Percentiles rank a stretch among this genome's conserved stretches.
Conservation (phyloP, 768 basidiomycete species). For the Sporobolomyces roseus region DNA sequence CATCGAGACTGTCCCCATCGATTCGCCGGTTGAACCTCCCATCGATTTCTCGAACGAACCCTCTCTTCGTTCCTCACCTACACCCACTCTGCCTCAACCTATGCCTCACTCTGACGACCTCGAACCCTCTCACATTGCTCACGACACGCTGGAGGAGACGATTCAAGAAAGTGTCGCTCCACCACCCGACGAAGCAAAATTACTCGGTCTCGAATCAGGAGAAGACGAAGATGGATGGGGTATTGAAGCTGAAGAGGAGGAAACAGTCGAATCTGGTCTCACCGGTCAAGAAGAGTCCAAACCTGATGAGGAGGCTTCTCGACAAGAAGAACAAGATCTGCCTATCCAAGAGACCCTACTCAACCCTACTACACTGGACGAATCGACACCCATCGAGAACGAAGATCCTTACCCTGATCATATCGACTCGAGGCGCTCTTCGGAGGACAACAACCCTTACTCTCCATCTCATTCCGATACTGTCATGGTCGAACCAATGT, state of each 20-base stretch:
- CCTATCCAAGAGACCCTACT: neutral
- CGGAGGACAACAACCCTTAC: neutral
- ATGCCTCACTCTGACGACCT: constrained; percentile 7
- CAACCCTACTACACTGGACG: too few species aligned
- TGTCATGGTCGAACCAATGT: constrained; percentile 15
- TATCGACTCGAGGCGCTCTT: neutral
- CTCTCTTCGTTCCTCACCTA: neutral
- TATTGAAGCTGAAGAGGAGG: constrained; percentile 43
- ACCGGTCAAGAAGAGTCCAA: constrained; percentile 1
- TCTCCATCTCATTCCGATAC: constrained; percentile 38
- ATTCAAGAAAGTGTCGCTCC: neutral
- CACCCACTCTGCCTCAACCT: constrained; percentile 5
- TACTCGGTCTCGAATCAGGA: constrained; percentile 13
- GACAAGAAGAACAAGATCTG: constrained; percentile 4
- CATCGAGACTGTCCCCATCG: too few species aligned
- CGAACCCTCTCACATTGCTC: neutral
- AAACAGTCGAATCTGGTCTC: constrained; percentile 11
- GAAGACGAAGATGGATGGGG: constrained; percentile 48
- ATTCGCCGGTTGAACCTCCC: too few species aligned
- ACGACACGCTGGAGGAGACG: neutral
- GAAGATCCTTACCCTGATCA: neutral
- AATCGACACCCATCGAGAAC: neutral
- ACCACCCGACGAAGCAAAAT: constrained; percentile 12
- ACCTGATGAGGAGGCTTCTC: constrained; percentile 9
- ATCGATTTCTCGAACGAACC: neutral